Evolutionary conservation across 768 basidiomycete genomes (phyloP), one percentile per base, ranked within the genome.

Genomic region (Tephrocybe sp.): DNA sequence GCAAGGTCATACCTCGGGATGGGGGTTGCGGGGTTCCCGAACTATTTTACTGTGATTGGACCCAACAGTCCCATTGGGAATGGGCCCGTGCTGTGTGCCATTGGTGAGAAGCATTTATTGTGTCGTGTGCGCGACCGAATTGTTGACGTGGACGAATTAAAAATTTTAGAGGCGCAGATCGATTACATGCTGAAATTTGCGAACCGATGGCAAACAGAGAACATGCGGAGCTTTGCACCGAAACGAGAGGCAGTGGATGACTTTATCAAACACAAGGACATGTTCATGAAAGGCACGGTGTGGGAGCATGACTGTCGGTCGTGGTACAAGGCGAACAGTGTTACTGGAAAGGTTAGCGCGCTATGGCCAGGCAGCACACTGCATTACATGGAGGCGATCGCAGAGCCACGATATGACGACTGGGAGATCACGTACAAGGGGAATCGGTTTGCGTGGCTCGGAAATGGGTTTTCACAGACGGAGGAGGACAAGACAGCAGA

Each of bases 351-450:
- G 32, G 60, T 69, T 9, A 66, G 59, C 6, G 69, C 64, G 1
- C 43, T 69, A 21, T 71, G 69, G 70, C 61, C 65, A 2, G 70
- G 69, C 22, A 71, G 70, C 49, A 65, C 68, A 16, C 42, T 69
- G 43, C 70, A 71, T 46, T 71, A 69, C 34, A 54, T 69, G 32
- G 68, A 71, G 44, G 60, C 64, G 7, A 57, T 69, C 13, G 55
- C 52, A 6, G 62, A 69, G 3, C 64, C 65, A 12, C 61, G 69
- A 6, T 71, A 64, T 43, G 69, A 70, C 9, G 66, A 70, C 39
- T 71, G 70, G 69, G 57, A 66, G 27, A 59, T 71, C 49, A 61
- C 53, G 30, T 69, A 69, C 40, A 53, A 49, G 12, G 68, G 66
- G 2, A 71, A 69, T 36, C 60, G 66, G n/a, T 69, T 69, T 51